Evolutionary conservation across 2,329 filamentous ascomycete genomes (phyloP), one percentile per base, ranked within the genome.

Genomic region (Graphium sp.): DNA sequence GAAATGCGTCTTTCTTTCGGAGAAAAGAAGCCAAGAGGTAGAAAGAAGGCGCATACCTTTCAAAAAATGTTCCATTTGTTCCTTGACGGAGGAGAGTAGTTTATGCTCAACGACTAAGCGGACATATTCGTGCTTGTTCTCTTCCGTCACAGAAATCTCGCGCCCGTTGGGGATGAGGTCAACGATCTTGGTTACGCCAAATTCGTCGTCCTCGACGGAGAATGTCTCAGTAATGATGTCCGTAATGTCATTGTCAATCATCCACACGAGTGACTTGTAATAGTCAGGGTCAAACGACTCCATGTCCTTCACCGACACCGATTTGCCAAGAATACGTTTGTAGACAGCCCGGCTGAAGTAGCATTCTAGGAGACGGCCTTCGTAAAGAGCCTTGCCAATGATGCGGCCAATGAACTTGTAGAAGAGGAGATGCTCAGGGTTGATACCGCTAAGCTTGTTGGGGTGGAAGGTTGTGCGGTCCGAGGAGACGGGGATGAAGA

Each of bases 321-420:
- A 73, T 50, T 91, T 92, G 47, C 89, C 82, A 17, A 98, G 70
- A 38, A 98, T 94, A 40, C 83, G 79, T 60, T 95, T 95, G 66
- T 98, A 98, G 29, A 98, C 87, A 10, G 91, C 91, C 46, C 89
- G 76, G 55, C 87, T 95, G 60, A 98, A 98, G 63, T 95, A 92
- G 53, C 89, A 98, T 52, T 98, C 89, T 18, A 98, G 73, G 20
- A 98, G 74, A 32, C 89, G 80, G 25, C 83, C 82, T 57, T 98
- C 91, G 50, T 95, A 98, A 27, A 98, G 65, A 21, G 89, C 89
- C 55, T 98, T 98, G 43, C 89, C 91, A 41, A 98, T 98, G 53
- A 98, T 84, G 28, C 89, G 81, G 23, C 89, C 89, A 44, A 98
- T 94, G 55, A 98, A 98, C 50, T 95, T 95, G 71, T 98, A 98